Evolutionary conservation across 1,139 yeast species (phyloP), one percentile per base, ranked within the genome.

Genomic region (Zygosaccharomyces pseudobailii): DNA sequence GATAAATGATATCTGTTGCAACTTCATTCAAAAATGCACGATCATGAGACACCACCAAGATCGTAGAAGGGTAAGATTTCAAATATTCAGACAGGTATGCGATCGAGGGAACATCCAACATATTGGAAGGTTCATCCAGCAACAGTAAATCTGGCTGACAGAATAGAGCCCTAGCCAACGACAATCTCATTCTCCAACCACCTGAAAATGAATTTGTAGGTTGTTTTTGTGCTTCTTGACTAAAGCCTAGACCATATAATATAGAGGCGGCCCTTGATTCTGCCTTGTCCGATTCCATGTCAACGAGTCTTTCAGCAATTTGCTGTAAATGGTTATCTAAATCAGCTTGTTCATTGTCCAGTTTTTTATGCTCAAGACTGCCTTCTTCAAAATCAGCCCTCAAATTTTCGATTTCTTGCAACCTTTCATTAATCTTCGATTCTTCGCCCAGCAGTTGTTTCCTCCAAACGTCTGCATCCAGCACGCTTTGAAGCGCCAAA

Each of bases 141-240:
- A 92, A 73, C 57, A 92, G 75, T 56, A 92, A 75, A 68, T 94
- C 98, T 0, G 98, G 98, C 66, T 87, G 86, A 76, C 97, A 92
- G 76, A 92, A 92, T 66, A 92, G 78, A 0, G 98, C 98, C 71
- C 98, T 81, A 3, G 98, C 98, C 54, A 92, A 77, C n/a, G 97
- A 87, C 56, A 92, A 78, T 74, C 98, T 85, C 98, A 92, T 92
- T 79, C 98, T 84, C 98, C 98, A 92, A 82, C 98, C 98, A 79
- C 98, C 98, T 46, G 97, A 89, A 68, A 92, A 92, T 30, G 92
- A 79, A 59, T 88, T 90, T 8, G 97, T 89, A 22, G 96, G 82
- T 50, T 75, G 74, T 44, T 73, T 71, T 67, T 92, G 98, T 5
- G 96, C 79, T 62, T 87, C 96, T 55, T 81, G 80, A 42, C 96